These are phyloP conservation scores for Rhizopogon vulgaris DNA, from an alignment of 768 basidiomycete genomes.

Conservation along the genomic window DNA sequence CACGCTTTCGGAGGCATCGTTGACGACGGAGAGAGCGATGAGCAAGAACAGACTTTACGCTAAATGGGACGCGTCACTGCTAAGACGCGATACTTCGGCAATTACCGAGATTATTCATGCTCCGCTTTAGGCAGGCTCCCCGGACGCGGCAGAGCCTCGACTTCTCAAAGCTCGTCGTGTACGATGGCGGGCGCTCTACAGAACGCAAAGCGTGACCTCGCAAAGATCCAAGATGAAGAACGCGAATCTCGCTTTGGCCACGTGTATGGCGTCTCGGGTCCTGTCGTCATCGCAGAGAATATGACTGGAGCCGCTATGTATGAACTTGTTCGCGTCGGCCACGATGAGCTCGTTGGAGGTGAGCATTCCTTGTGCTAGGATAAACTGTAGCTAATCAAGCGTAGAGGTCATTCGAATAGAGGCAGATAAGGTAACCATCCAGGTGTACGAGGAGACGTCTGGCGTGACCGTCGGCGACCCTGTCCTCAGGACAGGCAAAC, in stretches of 20 bases:
- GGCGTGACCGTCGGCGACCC: constrained; percentile 99
- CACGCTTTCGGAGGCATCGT: constrained; percentile 94
- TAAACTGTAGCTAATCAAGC: constrained; percentile 9
- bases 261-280: constrained; percentile 95
- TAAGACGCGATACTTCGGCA: constrained; percentile 17
- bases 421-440: constrained; percentile 95
- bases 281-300: constrained; percentile 94
- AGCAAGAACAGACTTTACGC: constrained; percentile 13
- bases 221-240: constrained; percentile 88
- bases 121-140: constrained; percentile 22
- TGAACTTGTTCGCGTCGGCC: constrained; percentile 95
- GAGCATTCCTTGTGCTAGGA: constrained; percentile 14
- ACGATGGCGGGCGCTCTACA: constrained; percentile 89
- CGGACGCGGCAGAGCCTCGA: neutral
- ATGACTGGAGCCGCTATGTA: constrained; percentile 97
- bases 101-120: constrained; percentile 17
- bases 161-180: constrained; percentile 7
- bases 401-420: constrained; percentile 99
- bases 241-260: constrained; percentile 81
- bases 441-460: constrained; percentile 99
- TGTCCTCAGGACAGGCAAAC: constrained; percentile 95
- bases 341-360: constrained; percentile 98
- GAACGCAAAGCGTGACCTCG: constrained; percentile 83
- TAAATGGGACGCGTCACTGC: constrained; percentile 31
- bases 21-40: constrained; percentile 19